These are phyloP conservation scores for Madurella fahalii DNA, from an alignment of 2,329 filamentous ascomycete genomes.

Conservation along the genomic window DNA sequence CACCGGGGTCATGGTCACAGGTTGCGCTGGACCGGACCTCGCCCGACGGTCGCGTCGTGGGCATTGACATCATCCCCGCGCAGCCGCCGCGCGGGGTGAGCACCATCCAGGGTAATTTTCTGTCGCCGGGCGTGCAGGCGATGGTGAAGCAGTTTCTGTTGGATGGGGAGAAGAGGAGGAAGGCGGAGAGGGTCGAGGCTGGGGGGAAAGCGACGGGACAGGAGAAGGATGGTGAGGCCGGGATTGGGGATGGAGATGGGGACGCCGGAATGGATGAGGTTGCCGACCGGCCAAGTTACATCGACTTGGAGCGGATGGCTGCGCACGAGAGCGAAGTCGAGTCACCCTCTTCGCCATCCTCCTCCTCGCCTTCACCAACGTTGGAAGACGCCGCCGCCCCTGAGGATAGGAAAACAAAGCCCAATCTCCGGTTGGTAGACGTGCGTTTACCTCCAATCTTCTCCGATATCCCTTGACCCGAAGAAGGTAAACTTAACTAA, in stretches of 20 bases:
- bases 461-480: neutral
- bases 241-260: constrained; percentile 15
- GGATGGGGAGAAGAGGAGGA: constrained; percentile 27
- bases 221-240: constrained; percentile 13
- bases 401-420: constrained; percentile 5
- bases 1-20: constrained; percentile 70
- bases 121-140: constrained; percentile 67
- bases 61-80: constrained; percentile 90
- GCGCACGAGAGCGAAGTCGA: constrained; percentile 20
- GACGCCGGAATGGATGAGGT: constrained; percentile 27
- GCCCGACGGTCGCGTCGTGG: constrained; percentile 75
- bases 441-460: constrained; percentile 35
- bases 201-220: constrained; percentile 17
- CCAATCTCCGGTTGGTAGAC: constrained; percentile 64
- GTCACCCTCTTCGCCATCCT: neutral
- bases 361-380: neutral
- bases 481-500: neutral
- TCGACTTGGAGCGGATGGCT: constrained; percentile 57
- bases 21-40: constrained; percentile 76
- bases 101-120: constrained; percentile 91
- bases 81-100: constrained; percentile 89
- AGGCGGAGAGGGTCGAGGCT: constrained; percentile 21
- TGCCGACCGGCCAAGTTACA: constrained; percentile 52
- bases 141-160: constrained; percentile 74
- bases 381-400: constrained; percentile 14